Evolutionary conservation across 805 yeast species (phyloP), one percentile per base, ranked within the genome.

Genomic region (Metschnikowia arizonensis): DNA sequence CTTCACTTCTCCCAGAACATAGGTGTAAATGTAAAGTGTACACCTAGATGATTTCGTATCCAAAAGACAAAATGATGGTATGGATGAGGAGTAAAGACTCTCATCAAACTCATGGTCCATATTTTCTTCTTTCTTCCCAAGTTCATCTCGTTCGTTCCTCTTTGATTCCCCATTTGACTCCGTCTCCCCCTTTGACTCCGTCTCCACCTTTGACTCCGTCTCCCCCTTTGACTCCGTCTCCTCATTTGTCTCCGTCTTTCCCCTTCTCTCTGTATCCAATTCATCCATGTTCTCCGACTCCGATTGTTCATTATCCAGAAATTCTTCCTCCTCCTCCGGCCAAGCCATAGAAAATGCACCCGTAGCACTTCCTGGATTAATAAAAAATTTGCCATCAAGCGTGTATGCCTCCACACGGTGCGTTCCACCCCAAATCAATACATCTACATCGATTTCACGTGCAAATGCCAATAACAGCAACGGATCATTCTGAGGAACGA

Each of bases 331-430:
- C 18, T 52, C 73, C 47, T 82, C 82, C 66, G 82, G 79, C 57
- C 82, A 83, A 40, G 63, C 66, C 26, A 85, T 76, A 34, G 77
- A 76, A 53, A 77, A 80, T 0, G 97, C 97, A 21, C 99, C 99
- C 0, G 97, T 90, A 33, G 95, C 95, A 60, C 95, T 85, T 0
- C 99, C 99, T 0, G 99, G 98, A 62, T 88, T 91, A n/a, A 93
- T 77, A 59, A 93, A 93, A 62, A 90, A 88, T 64, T 87, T 88
- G 18, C 95, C 95, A 53, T 89, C 98, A 47, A 90, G 68, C 8
- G 93, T 86, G 59, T 89, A 91, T 0, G 97, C 97, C 60, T 91
- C 98, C 4, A 88, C 95, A 52, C 81, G 79, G 61, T 88, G 96
- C 1, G 96, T 85, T 0, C 96, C 96, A 11, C 98, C 97, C 85